phyloP scores from a whole-genome alignment of 345 rosid species.

The Ailanthus altissimus region DNA sequence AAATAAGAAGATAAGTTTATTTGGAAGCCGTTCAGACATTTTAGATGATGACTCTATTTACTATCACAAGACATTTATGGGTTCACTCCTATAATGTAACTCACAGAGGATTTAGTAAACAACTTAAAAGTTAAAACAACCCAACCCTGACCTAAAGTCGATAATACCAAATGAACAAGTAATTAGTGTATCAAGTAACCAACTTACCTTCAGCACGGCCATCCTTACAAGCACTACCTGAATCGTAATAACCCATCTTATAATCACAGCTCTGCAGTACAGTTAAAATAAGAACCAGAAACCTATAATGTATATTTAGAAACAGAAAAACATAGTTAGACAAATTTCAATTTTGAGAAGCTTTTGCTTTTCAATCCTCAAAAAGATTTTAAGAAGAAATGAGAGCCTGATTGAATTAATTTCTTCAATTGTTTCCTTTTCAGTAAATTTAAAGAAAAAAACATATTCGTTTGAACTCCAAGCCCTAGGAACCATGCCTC shows the following conservation, averaged over 20 bases:
- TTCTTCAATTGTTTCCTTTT: neutral
- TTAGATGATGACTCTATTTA: no score
- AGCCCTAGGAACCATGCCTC: neutral
- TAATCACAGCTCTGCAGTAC: neutral
- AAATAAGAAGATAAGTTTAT: neutral
- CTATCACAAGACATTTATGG: neutral
- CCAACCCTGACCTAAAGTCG: neutral
- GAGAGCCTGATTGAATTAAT: neutral
- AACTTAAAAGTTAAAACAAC: conserved; percentile 2
- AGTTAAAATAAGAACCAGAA: conserved; percentile 2
- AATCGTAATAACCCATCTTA: conserved; percentile 40
- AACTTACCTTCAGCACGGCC: conserved; percentile 45
- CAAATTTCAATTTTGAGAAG: neutral
- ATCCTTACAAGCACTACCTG: conserved; percentile 41
- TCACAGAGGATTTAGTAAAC: neutral
- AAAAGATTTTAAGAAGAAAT: neutral
- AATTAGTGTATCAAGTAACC: neutral
- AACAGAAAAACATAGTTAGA: neutral
- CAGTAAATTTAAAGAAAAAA: neutral
- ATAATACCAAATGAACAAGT: neutral
- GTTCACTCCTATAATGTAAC: neutral
- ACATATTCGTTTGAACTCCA: neutral
- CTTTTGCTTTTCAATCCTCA: neutral
- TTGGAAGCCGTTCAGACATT: no score
- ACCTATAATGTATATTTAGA: neutral